phyloP scores from a whole-genome alignment of 441 rosid genomes.

The Euphorbia schlechtendalii region DNA sequence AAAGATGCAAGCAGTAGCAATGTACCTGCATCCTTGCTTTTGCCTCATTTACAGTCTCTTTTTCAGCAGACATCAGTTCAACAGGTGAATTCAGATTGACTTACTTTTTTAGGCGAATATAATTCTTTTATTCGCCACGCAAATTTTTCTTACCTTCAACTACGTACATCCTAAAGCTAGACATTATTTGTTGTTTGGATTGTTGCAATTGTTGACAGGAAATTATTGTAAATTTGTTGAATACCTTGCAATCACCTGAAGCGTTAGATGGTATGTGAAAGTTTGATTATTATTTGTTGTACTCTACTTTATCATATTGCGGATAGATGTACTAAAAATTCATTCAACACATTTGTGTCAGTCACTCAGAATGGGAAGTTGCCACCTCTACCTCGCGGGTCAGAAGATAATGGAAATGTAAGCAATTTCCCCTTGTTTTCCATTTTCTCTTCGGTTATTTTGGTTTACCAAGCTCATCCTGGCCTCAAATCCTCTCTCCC shows the following conservation, averaged over 20 bases:
- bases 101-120: neutral
- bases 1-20: conserved; percentile 46
- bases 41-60: conserved; percentile 87
- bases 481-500: neutral
- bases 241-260: conserved; percentile 57
- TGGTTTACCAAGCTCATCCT: too few species aligned
- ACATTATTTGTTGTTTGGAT: conserved; percentile 11
- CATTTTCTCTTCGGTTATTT: too few species aligned
- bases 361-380: conserved; percentile 79
- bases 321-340: conserved; percentile 5
- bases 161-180: neutral
- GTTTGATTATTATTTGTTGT: conserved; percentile 6
- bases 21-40: conserved; percentile 37
- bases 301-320: conserved; percentile 2
- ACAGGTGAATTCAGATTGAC: conserved; percentile 48
- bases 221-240: conserved; percentile 57
- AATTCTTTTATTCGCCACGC: conserved; percentile 1
- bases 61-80: conserved; percentile 83
- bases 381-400: conserved; percentile 59
- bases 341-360: conserved; percentile 36
- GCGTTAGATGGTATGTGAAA: conserved; percentile 55
- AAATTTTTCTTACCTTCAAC: neutral
- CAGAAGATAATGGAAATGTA: conserved; percentile 78
- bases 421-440: conserved; percentile 24
- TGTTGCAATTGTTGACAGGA: conserved; percentile 45